phyloP scores from a whole-genome alignment of 1,284 basidiomycete species.

The Pterulicium gracile region DNA sequence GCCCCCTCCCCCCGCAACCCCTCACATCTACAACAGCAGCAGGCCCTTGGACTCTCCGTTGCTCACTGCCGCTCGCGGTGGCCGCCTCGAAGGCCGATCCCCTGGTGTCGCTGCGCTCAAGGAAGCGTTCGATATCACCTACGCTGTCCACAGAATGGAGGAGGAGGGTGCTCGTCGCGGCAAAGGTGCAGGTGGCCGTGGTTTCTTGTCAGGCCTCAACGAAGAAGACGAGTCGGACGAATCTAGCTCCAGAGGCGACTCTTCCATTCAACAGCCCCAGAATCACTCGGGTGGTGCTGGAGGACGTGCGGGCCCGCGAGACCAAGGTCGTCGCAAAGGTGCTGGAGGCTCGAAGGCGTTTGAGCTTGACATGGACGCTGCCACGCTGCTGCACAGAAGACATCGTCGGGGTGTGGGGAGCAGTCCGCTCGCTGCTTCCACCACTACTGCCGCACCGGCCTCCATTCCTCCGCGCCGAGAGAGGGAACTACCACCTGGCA shows the following conservation, averaged over 20 bases:
- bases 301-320: conserved; percentile 70
- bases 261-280: too few species aligned
- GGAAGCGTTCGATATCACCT: conserved; percentile 98
- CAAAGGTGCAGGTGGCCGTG: conserved; percentile 67
- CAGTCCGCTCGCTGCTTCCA: conserved; percentile 28
- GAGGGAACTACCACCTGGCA: conserved; percentile 10
- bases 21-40: conserved; percentile 31
- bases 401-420: conserved; percentile 31
- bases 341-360: conserved; percentile 37
- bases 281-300: conserved; percentile 33
- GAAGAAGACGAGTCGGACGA: conserved; percentile 79
- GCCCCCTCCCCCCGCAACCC: conserved; percentile 52
- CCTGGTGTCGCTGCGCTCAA: conserved; percentile 89
- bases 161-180: conserved; percentile 89
- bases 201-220: conserved; percentile 83
- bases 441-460: conserved; percentile 18
- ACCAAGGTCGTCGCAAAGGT: conserved; percentile 28
- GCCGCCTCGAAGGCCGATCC: conserved; percentile 73
- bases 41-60: conserved; percentile 87
- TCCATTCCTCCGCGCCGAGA: background rate
- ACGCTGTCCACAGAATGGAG: conserved; percentile 98
- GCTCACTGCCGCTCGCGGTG: conserved; percentile 69
- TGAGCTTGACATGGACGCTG: conserved; percentile 75
- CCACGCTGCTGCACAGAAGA: conserved; percentile 73
- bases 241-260: too few species aligned